Base-by-base conservation (phyloP, 257 asterid genomes). In the Echites panduratus region DNA sequence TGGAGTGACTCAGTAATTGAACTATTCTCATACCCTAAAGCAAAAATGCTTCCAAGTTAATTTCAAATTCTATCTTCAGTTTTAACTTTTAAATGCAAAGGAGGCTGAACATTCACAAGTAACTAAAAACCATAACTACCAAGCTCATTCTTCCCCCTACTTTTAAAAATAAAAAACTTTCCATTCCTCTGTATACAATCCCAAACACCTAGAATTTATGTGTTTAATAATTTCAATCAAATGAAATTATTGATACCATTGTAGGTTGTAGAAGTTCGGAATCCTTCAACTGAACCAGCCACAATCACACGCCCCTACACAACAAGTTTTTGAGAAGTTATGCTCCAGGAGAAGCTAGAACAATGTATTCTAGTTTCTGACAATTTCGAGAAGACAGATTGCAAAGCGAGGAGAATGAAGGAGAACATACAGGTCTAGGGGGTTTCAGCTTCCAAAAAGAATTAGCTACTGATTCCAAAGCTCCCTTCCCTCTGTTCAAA, bases 281-380 rank as follows among this genome's bases (percentile, higher is more conserved):
- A 11, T 26, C 63, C 80, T 77, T 77, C 75, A 64, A 77, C 45
- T 69, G 70, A 27, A 32, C 79, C 75, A 73, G 75, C 79, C 7
- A 77, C 80, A 73, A 76, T 70, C 53, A 56, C 77, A 49, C 45
- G 79, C 49, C 84, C 87, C 95, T 89, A 47, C 58, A 38, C 75
- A 76, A 12, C 38, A 13, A 22, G 17, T 53, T 16, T n/a, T 53
- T 19, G 24, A 66, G 5, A 40, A 53, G 9, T 74, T 17, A 66
- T 5, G 19, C 50, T 29, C 40, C 11, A 9, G 1, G 41, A 35
- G 22, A 63, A 32, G 45, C 12, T 13, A 62, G 43, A 35, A 14
- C 1, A 63, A 63, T 24, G 24, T 45, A 4, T 24, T 11, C 41
- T 24, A 43, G n/a, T n/a, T 14, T 9, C 16, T 54, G 2, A 43